These are phyloP conservation scores for Scheffersomyces titani DNA, from an alignment of 1,139 yeast species.

Conservation along the genomic window DNA sequence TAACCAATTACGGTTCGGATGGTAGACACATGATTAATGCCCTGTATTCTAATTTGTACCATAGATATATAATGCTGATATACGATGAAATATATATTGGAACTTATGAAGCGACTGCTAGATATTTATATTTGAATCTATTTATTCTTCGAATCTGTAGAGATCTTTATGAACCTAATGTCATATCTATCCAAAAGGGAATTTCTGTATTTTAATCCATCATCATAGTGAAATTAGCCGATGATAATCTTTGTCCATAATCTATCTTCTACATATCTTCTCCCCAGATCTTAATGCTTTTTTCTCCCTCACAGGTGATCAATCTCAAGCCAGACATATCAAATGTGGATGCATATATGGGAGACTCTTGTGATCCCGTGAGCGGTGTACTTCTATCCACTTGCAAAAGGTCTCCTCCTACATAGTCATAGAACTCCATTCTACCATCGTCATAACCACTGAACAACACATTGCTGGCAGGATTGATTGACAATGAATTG, in stretches of 20 bases:
- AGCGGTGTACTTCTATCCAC: slow-evolving; percentile 51
- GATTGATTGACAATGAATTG: slow-evolving; percentile 68
- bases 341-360: slow-evolving; percentile 71
- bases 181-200: neutral
- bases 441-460: slow-evolving; percentile 86
- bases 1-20: slow-evolving; percentile 91
- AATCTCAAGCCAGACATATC: slow-evolving; percentile 81
- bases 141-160: no score
- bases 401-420: slow-evolving; percentile 65
- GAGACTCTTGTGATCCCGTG: slow-evolving; percentile 70
- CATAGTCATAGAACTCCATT: slow-evolving; percentile 78
- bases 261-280: slow-evolving; percentile 30
- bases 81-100: neutral
- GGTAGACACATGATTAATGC: slow-evolving; percentile 45
- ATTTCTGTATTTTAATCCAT: neutral
- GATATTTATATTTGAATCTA: no score
- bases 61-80: neutral
- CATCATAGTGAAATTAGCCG: neutral
- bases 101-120: neutral
- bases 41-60: neutral
- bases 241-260: no score
- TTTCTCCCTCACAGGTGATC: slow-evolving; percentile 88
- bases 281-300: slow-evolving; percentile 84
- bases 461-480: slow-evolving; percentile 64
- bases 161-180: neutral